Conservation (phyloP, 805 yeast genomes). For the Cyberlindnera bimundalis region DNA sequence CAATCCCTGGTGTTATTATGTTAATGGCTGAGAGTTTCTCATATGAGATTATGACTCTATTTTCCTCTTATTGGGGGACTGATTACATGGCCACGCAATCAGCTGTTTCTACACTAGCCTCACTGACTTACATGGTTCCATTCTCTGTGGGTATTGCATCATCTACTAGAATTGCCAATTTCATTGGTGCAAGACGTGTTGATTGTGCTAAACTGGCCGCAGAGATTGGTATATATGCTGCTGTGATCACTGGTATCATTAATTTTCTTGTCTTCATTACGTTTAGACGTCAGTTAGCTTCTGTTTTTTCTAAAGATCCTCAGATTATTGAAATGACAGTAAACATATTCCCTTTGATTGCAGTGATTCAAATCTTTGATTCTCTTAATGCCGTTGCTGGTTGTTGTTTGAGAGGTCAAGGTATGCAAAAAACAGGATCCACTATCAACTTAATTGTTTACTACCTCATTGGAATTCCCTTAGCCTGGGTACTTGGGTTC, state of each 20-base stretch:
- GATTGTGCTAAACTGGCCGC: constrained; percentile 46
- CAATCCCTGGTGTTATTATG: constrained; percentile 74
- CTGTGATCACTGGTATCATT: constrained; percentile 42
- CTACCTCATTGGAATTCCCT: constrained; percentile 72
- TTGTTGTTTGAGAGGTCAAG: constrained; percentile 82
- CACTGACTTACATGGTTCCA: constrained; percentile 68
- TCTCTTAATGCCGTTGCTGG: constrained; percentile 66
- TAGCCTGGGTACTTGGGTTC: constrained; percentile 55
- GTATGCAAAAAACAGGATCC: constrained; percentile 78
- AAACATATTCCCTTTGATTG: constrained; percentile 55
- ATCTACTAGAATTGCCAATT: constrained; percentile 70
- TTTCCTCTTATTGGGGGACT: constrained; percentile 69
- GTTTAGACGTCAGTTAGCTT: constrained; percentile 48
- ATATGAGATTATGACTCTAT: constrained; percentile 66
- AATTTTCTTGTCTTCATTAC: constrained; percentile 49
- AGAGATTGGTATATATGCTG: constrained; percentile 38
- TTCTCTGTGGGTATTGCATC: constrained; percentile 71
- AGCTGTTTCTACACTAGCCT: constrained; percentile 62
- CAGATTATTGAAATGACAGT: constrained; percentile 52
- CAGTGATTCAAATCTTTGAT: constrained; percentile 68
- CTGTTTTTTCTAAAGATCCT: constrained; percentile 57
- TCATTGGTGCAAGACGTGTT: constrained; percentile 55
- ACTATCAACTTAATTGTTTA: constrained; percentile 63
- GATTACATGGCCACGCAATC: constrained; percentile 71
- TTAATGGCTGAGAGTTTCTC: constrained; percentile 76